These are phyloP conservation scores for Stereocaulon alpinum DNA, from an alignment of 495 filamentous ascomycete genomes.

Conservation along the genomic window DNA sequence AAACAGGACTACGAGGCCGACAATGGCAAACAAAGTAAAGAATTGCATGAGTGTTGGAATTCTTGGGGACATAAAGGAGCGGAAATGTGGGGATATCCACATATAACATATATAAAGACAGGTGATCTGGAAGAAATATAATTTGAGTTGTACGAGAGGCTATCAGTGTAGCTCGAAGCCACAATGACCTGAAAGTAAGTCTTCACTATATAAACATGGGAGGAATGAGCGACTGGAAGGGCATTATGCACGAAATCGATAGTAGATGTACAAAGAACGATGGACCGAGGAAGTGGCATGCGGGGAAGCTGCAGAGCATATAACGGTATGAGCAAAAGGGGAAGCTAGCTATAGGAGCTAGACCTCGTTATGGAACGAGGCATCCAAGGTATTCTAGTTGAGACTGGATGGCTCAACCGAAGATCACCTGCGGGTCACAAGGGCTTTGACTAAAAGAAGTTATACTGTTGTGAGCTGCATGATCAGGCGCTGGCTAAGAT, in stretches of 20 bases:
- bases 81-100: not conserved
- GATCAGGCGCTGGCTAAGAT: slow-evolving; percentile 1
- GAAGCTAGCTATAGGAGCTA: not conserved
- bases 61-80: not conserved
- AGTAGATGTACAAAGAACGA: not conserved
- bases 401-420: not conserved
- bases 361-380: not conserved
- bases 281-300: not conserved
- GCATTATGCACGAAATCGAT: not conserved
- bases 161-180: not conserved
- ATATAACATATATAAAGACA: not conserved
- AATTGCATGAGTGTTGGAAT: not conserved
- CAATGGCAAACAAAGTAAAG: not conserved
- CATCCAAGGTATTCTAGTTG: not conserved
- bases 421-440: not conserved
- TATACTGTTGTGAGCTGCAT: not conserved
- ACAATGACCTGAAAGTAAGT: not conserved
- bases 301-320: not conserved
- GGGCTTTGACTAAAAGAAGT: not conserved
- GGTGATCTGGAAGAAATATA: not conserved
- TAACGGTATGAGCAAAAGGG: not conserved
- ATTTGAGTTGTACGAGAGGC: not conserved
- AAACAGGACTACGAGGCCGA: not conserved
- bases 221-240: not conserved
- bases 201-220: not conserved